These are phyloP conservation scores for Ramalina peruviana DNA, from an alignment of 495 filamentous ascomycete species.

Conservation along the genomic window DNA sequence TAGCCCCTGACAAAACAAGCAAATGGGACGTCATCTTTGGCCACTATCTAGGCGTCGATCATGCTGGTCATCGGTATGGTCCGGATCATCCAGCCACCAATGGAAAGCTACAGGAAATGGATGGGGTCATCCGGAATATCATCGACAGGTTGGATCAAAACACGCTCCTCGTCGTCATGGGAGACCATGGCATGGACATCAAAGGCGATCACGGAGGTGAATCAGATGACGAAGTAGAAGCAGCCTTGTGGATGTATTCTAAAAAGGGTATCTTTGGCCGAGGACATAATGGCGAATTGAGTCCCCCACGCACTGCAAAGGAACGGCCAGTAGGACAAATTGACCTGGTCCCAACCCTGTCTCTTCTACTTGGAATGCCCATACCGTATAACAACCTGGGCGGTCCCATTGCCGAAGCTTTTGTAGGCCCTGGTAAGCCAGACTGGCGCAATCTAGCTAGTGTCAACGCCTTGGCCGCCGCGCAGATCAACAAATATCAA, in stretches of 20 bases:
- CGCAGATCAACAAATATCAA: constrained; percentile 85
- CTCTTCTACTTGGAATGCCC: constrained; percentile 75
- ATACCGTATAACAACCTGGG: constrained; percentile 98
- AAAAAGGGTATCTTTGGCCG: constrained; percentile 70
- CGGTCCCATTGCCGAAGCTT: constrained; percentile 85
- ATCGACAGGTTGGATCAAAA: constrained; percentile 63
- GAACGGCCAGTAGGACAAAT: constrained; percentile 83
- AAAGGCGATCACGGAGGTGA: constrained; percentile 97
- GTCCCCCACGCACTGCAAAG: constrained; percentile 61
- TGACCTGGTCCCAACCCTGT: constrained; percentile 84
- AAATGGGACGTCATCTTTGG: constrained; percentile 89
- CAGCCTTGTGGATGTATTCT: constrained; percentile 97
- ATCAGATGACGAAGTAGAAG: constrained; percentile 86
- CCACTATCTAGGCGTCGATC: constrained; percentile 91
- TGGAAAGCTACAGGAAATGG: constrained; percentile 85
- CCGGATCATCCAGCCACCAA: constrained; percentile 87
- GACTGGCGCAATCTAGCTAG: constrained; percentile 61
- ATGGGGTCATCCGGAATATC: constrained; percentile 57
- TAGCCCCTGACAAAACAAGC: constrained; percentile 43
- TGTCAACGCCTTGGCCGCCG: constrained; percentile 63
- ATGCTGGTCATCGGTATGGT: constrained; percentile 92
- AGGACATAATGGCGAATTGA: constrained; percentile 41
- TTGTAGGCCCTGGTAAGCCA: constrained; percentile 51
- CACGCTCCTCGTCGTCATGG: constrained; percentile 88
- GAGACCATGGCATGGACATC: constrained; percentile 94